These are phyloP conservation scores for Nicotiana obtusifolia DNA, from an alignment of 257 asterid species.

Conservation along the genomic window DNA sequence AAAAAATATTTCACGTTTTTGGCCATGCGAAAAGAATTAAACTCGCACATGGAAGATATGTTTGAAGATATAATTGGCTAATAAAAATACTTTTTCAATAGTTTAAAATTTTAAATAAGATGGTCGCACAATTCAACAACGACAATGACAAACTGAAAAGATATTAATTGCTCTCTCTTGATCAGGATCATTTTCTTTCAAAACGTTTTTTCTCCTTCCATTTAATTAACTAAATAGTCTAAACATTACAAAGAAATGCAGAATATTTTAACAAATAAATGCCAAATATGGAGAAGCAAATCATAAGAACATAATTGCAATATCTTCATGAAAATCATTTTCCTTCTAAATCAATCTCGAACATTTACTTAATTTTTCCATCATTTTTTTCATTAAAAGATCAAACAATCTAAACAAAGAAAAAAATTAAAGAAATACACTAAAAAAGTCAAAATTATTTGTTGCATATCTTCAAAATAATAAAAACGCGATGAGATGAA, in stretches of 20 bases:
- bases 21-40: background rate
- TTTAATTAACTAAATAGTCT: background rate
- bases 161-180: background rate
- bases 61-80: background rate
- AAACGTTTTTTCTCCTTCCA: background rate
- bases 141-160: too few relatives aligned
- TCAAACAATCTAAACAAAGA: background rate
- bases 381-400: background rate
- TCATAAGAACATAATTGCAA: background rate
- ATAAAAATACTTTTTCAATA: too few relatives aligned
- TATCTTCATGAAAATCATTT: background rate
- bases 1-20: too few relatives aligned
- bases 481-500: background rate
- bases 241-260: background rate
- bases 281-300: background rate
- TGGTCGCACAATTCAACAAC: background rate
- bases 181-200: background rate
- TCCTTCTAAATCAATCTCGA: background rate
- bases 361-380: background rate
- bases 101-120: too few relatives aligned
- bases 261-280: background rate
- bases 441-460: background rate
- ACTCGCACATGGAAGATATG: background rate
- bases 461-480: background rate
- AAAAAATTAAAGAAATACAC: background rate